Conservation (phyloP, 352 stramenopile genomes). For the Phytophthora sansomeana region DNA sequence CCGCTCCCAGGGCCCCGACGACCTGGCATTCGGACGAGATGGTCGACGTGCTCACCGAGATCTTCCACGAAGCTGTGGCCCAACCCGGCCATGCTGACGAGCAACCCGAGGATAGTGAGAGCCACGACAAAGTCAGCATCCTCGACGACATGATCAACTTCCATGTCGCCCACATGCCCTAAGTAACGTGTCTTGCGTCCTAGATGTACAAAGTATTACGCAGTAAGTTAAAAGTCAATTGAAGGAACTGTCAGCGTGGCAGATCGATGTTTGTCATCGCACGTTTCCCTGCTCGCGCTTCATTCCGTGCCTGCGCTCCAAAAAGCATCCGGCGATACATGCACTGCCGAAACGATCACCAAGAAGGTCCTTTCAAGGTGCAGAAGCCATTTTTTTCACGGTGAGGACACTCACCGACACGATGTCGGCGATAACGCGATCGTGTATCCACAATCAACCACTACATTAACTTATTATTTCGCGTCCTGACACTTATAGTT, state of each 20-base stretch:
- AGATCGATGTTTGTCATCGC: conserved; percentile 20
- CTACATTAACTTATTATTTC: conserved; percentile 33
- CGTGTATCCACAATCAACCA: conserved; percentile 21
- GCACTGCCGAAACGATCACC: conserved; percentile 12
- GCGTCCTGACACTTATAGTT: conserved; percentile 20
- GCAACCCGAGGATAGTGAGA: conserved; percentile 12
- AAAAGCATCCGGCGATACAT: conserved; percentile 7
- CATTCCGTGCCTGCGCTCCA: conserved; percentile 20
- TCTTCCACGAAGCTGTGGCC: conserved; percentile 45
- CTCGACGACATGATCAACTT: conserved; percentile 64
- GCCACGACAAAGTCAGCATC: conserved; percentile 35
- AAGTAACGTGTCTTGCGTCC: conserved; percentile 4
- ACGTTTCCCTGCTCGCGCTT: conserved; percentile 22
- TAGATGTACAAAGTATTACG: conserved; percentile 29
- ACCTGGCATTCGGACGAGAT: conserved; percentile 35
- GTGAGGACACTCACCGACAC: too few relatives aligned
- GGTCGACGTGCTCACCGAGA: conserved; percentile 41
- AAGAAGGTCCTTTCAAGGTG: too few relatives aligned
- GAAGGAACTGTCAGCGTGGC: background rate
- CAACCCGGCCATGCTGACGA: conserved; percentile 14
- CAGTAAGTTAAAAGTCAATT: conserved; percentile 36
- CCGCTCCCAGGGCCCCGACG: conserved; percentile 18
- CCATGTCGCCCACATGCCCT: conserved; percentile 49
- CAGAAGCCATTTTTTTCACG: too few relatives aligned
- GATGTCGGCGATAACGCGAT: conserved; percentile 4